A percentile compares a stretch with the other conserved stretches of the same genome.
Conservation (phyloP, 2,329 filamentous ascomycete species). For the Blumeriella jaapii region DNA sequence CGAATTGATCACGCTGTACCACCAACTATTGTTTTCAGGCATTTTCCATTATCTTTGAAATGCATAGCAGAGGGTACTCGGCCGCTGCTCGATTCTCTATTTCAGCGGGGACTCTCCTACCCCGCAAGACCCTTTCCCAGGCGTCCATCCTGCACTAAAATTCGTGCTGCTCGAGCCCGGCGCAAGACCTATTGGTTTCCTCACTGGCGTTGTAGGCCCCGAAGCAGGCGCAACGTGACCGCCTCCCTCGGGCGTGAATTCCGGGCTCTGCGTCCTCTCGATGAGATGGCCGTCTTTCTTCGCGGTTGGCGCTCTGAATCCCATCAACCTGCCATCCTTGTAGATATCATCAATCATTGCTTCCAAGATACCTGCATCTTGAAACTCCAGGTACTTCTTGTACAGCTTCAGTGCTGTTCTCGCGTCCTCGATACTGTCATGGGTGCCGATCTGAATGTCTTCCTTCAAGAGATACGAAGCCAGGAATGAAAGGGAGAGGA, state of each 20-base stretch:
- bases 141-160: constrained; percentile 35
- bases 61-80: not conserved
- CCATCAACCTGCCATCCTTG: constrained; percentile 45
- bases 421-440: constrained; percentile 94
- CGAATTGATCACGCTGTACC: not conserved
- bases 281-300: constrained; percentile 35
- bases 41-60: not conserved
- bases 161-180: constrained; percentile 25
- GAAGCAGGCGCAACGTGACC: constrained; percentile 1
- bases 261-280: constrained; percentile 42
- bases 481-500: constrained; percentile 80
- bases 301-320: constrained; percentile 41
- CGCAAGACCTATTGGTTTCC: constrained; percentile 29
- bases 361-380: constrained; percentile 74
- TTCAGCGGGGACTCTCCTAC: constrained; percentile 19
- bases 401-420: constrained; percentile 81
- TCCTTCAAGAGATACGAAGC: constrained; percentile 87
- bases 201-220: constrained; percentile 38
- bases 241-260: constrained; percentile 30
- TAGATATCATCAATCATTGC: constrained; percentile 83
- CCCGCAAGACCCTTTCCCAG: constrained; percentile 31
- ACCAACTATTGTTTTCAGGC: not conserved
- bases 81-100: constrained; percentile 3
- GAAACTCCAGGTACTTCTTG: constrained; percentile 79
- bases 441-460: constrained; percentile 83